Percentiles rank a stretch among this genome's conserved stretches.
phyloP scores from a whole-genome alignment of 78 protist species.

The Polysphondylium violaceum region DNA sequence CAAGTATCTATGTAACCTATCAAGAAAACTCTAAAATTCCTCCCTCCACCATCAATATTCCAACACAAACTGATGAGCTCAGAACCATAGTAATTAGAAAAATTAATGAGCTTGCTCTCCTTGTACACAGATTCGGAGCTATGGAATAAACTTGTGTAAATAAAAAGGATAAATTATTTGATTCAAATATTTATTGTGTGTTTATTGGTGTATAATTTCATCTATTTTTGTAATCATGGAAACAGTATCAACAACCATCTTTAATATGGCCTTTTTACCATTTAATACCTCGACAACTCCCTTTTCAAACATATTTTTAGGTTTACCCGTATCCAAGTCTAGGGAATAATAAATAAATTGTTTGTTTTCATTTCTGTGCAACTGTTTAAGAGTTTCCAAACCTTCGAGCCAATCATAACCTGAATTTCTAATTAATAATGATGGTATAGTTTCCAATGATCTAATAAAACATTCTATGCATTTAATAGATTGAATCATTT shows the following conservation, averaged over 20 bases:
- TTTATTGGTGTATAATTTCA: too few relatives aligned
- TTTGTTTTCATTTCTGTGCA: conserved; percentile 9
- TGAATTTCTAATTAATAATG: conserved; percentile 29
- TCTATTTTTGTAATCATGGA: conserved; percentile 53
- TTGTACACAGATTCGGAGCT: conserved; percentile 36
- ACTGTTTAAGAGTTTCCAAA: background rate
- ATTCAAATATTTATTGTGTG: too few relatives aligned
- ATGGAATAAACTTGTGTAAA: background rate
- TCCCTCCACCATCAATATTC: conserved; percentile 4
- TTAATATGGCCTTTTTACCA: conserved; percentile 15
- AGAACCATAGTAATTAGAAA: conserved; percentile 22
- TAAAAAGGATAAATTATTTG: too few relatives aligned
- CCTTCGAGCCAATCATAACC: conserved; percentile 29
- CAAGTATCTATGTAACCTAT: background rate
- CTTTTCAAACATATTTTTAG: conserved; percentile 9
- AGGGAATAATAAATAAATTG: background rate
- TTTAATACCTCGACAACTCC: conserved; percentile 36
- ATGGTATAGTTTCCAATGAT: conserved; percentile 36
- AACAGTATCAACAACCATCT: conserved; percentile 65
- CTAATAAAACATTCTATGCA: conserved; percentile 14
- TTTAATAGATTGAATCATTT: background rate
- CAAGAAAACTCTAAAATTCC: background rate
- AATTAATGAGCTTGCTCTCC: conserved; percentile 1
- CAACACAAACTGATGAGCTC: conserved; percentile 37
- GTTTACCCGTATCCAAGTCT: conserved; percentile 26